phyloP scores from a whole-genome alignment of 352 stramenopile genomes.

The Phytophthora quininea region DNA sequence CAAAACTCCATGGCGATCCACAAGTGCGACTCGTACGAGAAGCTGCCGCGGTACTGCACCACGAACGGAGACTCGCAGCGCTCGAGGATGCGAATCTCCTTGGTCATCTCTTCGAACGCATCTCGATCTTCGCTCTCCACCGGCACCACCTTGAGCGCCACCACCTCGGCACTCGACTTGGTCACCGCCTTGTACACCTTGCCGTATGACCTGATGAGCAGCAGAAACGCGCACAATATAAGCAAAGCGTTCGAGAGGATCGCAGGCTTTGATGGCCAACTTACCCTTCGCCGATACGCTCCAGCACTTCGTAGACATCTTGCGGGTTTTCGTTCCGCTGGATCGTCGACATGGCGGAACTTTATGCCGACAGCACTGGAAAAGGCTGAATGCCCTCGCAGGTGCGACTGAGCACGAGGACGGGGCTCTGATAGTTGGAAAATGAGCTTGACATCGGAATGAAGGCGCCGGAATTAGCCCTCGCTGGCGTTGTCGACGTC shows the following conservation, averaged over 20 bases:
- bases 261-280: conserved; percentile 11
- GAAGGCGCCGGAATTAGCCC: conserved; percentile 21
- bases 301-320: conserved; percentile 76
- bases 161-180: conserved; percentile 59
- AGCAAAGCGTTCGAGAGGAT: conserved; percentile 13
- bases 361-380: conserved; percentile 22
- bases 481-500: neutral
- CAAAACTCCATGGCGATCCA: conserved; percentile 93
- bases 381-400: neutral
- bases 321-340: conserved; percentile 70
- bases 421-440: neutral
- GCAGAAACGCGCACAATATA: conserved; percentile 5
- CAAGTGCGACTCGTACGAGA: conserved; percentile 72
- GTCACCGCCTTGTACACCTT: conserved; percentile 86
- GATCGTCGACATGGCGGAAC: conserved; percentile 58
- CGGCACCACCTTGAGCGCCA: conserved; percentile 88
- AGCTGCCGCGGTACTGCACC: conserved; percentile 87
- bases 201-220: conserved; percentile 67
- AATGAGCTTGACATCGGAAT: neutral
- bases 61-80: conserved; percentile 82
- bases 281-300: conserved; percentile 78
- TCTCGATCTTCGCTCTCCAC: conserved; percentile 75
- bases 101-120: conserved; percentile 66
- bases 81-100: conserved; percentile 89
- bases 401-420: neutral